Conservation (phyloP, 169 alveolate species). For the Plasmodium relictum region DNA sequence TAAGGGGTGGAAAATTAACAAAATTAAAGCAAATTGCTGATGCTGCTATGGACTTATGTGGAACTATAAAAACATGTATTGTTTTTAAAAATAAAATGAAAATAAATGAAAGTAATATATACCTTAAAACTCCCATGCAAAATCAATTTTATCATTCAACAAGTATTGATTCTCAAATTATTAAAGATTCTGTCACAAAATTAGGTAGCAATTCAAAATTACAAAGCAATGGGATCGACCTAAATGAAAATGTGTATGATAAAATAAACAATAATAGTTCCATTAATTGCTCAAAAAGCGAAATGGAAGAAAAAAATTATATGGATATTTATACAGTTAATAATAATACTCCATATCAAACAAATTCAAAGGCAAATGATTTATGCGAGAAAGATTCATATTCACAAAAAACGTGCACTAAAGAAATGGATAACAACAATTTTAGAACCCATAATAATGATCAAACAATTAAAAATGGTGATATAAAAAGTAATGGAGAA, state of each 20-base stretch:
- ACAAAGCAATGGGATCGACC: not conserved
- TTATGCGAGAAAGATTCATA: not conserved
- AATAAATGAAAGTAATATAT: conserved; percentile 11
- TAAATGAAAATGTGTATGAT: not conserved
- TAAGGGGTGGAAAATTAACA: conserved; percentile 92
- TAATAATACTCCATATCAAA: not conserved
- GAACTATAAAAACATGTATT: conserved; percentile 84
- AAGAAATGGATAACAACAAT: not conserved
- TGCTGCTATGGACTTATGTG: conserved; percentile 88
- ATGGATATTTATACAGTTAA: not conserved
- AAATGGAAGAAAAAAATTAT: not conserved
- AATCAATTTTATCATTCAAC: conserved; percentile 18
- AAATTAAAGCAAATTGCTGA: conserved; percentile 89
- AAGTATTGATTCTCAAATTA: conserved; percentile 7
- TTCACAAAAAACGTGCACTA: not conserved
- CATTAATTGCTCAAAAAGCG: not conserved
- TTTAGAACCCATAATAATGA: not conserved
- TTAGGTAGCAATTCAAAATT: not conserved
- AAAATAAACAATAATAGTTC: not conserved
- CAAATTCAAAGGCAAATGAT: conserved; percentile 13
- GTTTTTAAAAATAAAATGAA: conserved; percentile 85
- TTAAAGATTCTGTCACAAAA: too few species aligned
- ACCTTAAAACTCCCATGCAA: conserved; percentile 21
- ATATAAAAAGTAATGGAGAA: not conserved
- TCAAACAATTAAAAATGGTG: not conserved